These are phyloP conservation scores for Lachnellula arida DNA, from an alignment of 2,329 filamentous ascomycete species.

Conservation along the genomic window DNA sequence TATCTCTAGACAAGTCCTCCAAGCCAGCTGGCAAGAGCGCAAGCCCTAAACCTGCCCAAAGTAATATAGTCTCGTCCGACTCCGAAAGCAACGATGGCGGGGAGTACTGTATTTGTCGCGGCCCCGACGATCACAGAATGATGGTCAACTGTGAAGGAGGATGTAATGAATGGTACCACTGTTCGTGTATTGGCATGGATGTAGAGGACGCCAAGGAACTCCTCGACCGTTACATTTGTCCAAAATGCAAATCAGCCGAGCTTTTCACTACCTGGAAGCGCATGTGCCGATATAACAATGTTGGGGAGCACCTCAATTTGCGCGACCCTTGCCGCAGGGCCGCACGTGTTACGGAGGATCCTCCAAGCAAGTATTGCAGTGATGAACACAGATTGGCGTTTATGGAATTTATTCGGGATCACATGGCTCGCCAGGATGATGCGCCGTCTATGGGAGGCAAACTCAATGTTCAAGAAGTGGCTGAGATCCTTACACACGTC, in stretches of 20 bases:
- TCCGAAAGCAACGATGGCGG: constrained; percentile 30
- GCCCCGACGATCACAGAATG: constrained; percentile 32
- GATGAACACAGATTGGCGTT: constrained; percentile 25
- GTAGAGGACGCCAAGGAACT: constrained; percentile 28
- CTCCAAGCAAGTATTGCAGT: constrained; percentile 31
- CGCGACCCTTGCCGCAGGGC: constrained; percentile 22
- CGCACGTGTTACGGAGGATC: constrained; percentile 25
- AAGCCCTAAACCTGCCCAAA: constrained; percentile 13
- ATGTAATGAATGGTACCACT: constrained; percentile 33
- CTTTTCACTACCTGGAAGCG: constrained; percentile 30
- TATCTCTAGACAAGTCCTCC: constrained; percentile 1
- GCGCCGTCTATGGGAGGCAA: constrained; percentile 27
- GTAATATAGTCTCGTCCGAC: constrained; percentile 13
- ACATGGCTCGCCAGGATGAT: constrained; percentile 17
- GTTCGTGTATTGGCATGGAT: constrained; percentile 28
- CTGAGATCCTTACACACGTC: constrained; percentile 16
- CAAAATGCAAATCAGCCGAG: constrained; percentile 23
- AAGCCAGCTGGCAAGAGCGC: constrained; percentile 11
- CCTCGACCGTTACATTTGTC: constrained; percentile 31
- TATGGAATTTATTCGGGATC: constrained; percentile 15
- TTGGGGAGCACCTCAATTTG: constrained; percentile 10
- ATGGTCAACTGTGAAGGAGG: constrained; percentile 32
- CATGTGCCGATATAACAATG: constrained; percentile 28
- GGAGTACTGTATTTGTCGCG: constrained; percentile 32
- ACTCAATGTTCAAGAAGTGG: constrained; percentile 24